Evolutionary conservation across 1,284 basidiomycete species (phyloP).

Genomic region (Puccinia hordei): DNA sequence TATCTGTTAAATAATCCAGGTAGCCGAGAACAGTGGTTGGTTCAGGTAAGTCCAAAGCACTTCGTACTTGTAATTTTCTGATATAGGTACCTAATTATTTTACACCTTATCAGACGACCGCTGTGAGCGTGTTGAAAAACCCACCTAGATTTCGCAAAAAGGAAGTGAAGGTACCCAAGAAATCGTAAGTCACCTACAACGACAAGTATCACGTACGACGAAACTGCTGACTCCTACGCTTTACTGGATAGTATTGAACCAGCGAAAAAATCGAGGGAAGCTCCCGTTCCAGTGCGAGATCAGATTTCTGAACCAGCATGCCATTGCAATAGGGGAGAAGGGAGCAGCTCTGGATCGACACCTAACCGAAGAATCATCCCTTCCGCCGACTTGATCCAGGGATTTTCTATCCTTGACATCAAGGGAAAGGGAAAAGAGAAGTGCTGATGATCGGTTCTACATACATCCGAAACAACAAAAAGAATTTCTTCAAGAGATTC

Average conservation of each 20-base stretch:
- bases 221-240: not conserved
- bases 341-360: constrained; percentile 2
- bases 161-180: constrained; percentile 7
- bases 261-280: not conserved
- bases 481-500: no score
- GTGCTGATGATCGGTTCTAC: no score
- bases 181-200: not conserved
- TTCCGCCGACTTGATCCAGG: not conserved
- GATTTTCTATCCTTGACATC: not conserved
- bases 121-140: not conserved
- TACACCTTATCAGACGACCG: not conserved
- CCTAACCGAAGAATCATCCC: not conserved
- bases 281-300: not conserved
- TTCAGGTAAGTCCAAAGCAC: not conserved
- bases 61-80: not conserved
- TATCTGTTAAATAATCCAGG: not conserved
- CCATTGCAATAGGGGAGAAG: constrained; percentile 1
- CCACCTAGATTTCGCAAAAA: constrained; percentile 13
- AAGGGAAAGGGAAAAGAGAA: constrained; percentile 15
- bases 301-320: not conserved
- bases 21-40: constrained; percentile 3
- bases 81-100: not conserved
- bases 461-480: no score
- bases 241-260: not conserved
- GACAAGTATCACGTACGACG: not conserved